Evolutionary conservation across 345 rosid genomes (phyloP).

Genomic region (Hibiscus trionum): DNA sequence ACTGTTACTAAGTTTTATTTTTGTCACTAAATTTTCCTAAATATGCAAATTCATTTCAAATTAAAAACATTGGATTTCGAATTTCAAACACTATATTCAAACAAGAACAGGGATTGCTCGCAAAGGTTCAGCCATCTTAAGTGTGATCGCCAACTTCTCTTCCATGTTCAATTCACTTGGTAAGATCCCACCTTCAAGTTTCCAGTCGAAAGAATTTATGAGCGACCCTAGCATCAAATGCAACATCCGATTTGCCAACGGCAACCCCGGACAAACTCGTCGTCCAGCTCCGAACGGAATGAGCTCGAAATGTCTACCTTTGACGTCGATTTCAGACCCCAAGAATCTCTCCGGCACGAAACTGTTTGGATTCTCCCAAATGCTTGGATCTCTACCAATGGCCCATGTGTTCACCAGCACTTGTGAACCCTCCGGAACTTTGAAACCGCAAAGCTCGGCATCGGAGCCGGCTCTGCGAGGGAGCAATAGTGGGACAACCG

Average conservation of each 20-base stretch:
- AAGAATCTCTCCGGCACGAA: slow-evolving; percentile 46
- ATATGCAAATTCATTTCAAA: no score
- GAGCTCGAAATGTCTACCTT: slow-evolving; percentile 29
- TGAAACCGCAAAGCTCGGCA: slow-evolving; percentile 24
- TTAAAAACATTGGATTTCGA: no score
- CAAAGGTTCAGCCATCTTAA: slow-evolving; percentile 32
- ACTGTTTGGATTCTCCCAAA: slow-evolving; percentile 26
- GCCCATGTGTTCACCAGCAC: slow-evolving; percentile 46
- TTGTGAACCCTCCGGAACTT: slow-evolving; percentile 34
- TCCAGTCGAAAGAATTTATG: slow-evolving; percentile 36
- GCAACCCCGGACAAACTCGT: slow-evolving; percentile 40
- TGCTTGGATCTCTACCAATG: slow-evolving; percentile 35
- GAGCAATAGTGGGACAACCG: slow-evolving; percentile 28
- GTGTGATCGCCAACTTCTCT: slow-evolving; percentile 29
- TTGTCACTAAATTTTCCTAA: no score
- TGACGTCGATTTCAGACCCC: slow-evolving; percentile 23
- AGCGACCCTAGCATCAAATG: slow-evolving; percentile 36
- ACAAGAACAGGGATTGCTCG: slow-evolving; percentile 20
- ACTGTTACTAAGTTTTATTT: no score
- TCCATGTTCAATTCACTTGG: slow-evolving; percentile 29
- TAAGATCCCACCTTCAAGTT: slow-evolving; percentile 22
- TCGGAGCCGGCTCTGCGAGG: slow-evolving; percentile 36
- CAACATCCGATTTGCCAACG: slow-evolving; percentile 34
- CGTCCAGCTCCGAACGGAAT: slow-evolving; percentile 42
- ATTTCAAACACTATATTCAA: no score